Evolutionary conservation across 2,329 filamentous ascomycete species (phyloP).

Genomic region (Knoxdaviesia capensis): DNA sequence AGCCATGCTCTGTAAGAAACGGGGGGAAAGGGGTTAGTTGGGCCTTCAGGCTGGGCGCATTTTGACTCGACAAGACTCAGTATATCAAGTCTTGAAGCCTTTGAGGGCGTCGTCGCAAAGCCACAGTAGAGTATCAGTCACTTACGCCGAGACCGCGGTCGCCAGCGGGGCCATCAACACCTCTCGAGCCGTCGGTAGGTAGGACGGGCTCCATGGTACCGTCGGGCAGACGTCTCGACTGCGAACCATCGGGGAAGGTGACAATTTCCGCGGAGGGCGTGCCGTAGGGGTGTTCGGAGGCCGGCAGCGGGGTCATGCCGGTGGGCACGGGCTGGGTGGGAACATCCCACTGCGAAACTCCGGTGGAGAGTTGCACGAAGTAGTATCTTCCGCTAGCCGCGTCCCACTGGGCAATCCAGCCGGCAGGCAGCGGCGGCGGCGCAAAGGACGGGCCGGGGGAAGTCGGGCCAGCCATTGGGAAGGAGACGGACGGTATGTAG

Average conservation of each 20-base stretch:
- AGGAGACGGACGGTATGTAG: slow-evolving; percentile 3
- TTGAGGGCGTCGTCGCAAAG: slow-evolving; percentile 9
- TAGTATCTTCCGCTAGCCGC: slow-evolving; percentile 44
- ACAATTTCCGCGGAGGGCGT: slow-evolving; percentile 32
- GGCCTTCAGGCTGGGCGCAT: too few species aligned
- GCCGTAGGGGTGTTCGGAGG: slow-evolving; percentile 41
- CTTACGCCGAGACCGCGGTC: slow-evolving; percentile 48
- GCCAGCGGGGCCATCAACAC: slow-evolving; percentile 27
- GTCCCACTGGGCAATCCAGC: slow-evolving; percentile 55
- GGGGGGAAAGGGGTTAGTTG: neutral
- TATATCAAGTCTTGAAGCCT: neutral
- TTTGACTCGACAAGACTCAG: too few species aligned
- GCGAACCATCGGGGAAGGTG: slow-evolving; percentile 40
- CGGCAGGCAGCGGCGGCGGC: slow-evolving; percentile 39
- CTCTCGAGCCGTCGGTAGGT: slow-evolving; percentile 26
- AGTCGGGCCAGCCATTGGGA: slow-evolving; percentile 34
- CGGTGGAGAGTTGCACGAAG: slow-evolving; percentile 52
- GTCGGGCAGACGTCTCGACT: slow-evolving; percentile 39
- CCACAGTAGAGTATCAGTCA: slow-evolving; percentile 6
- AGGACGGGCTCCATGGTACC: slow-evolving; percentile 39
- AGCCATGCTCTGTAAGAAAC: slow-evolving; percentile 33
- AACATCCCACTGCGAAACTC: slow-evolving; percentile 54
- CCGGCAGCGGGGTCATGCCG: slow-evolving; percentile 36
- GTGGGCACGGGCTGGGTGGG: slow-evolving; percentile 43
- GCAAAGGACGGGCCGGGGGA: slow-evolving; percentile 39